Percentiles rank a stretch among this genome's conserved stretches.
These are phyloP conservation scores for Nakazawaea ernobii DNA, from an alignment of 805 yeast genomes.

Conservation along the genomic window DNA sequence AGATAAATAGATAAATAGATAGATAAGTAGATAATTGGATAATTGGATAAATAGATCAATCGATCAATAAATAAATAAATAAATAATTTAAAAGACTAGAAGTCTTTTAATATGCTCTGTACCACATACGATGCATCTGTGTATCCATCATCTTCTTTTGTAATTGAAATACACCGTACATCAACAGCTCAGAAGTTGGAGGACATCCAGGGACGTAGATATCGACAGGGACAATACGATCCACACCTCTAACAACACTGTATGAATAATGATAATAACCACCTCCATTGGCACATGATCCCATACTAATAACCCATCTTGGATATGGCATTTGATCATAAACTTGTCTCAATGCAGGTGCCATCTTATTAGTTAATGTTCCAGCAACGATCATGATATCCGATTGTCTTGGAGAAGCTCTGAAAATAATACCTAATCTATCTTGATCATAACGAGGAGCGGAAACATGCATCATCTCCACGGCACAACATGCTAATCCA, in stretches of 20 bases:
- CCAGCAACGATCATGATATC: constrained; percentile 93
- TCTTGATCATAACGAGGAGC: constrained; percentile 91
- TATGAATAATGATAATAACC: constrained; percentile 89
- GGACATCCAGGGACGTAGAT: constrained; percentile 93
- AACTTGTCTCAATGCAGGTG: constrained; percentile 88
- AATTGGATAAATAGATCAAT: neutral
- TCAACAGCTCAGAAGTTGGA: constrained; percentile 84
- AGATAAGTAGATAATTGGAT: neutral
- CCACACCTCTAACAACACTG: constrained; percentile 87
- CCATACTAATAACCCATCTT: constrained; percentile 92
- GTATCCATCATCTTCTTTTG: constrained; percentile 87
- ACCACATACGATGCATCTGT: constrained; percentile 81
- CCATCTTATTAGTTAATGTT: constrained; percentile 88
- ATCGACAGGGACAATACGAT: constrained; percentile 82
- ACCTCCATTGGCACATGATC: constrained; percentile 91
- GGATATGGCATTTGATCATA: constrained; percentile 95
- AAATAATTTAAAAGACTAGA: neutral
- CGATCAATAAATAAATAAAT: constrained; percentile 1
- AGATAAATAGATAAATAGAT: neutral
- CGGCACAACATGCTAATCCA: constrained; percentile 91
- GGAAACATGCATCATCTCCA: constrained; percentile 92
- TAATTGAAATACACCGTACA: constrained; percentile 85
- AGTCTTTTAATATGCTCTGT: constrained; percentile 40
- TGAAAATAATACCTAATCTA: constrained; percentile 85
- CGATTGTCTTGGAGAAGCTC: constrained; percentile 90